Evolutionary conservation across 2,329 filamentous ascomycete species (phyloP), one percentile per base, ranked within the genome.

Genomic region (Tolypocladium tundrense): DNA sequence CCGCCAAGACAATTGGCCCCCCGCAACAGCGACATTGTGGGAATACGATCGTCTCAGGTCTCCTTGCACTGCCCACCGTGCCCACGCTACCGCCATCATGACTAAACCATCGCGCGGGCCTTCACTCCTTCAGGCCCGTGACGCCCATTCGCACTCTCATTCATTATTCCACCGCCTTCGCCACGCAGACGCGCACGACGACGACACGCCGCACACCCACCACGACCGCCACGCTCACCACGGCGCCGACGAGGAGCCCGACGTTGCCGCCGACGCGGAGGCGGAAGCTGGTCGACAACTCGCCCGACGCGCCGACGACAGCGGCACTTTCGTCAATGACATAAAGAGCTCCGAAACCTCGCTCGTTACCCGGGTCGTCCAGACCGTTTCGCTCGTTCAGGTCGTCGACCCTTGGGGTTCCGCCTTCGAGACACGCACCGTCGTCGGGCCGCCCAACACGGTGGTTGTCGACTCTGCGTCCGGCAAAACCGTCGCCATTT

Each of bases 341-440:
- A 8, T 57, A 48, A 43, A 24, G n/a, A 35, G 51, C 50, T 41
- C 42, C 21, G 39, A 50, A 14, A 41, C 50, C 1, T 56, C 66
- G 33, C 69, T 73, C 64, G 69, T 80, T 64, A 78, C 74, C 16
- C 69, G 72, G 60, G 72, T 84, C 64, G 72, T 82, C 56, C 75
- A 82, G 68, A 84, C 81, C 63, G 70, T 84, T 61, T 81, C 80
- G 33, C 72, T 84, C 66, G 68, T 84, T 57, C 76, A 83, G 62
- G 65, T 79, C 60, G 75, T 83, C 61, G 79, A 83, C 68, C 69
- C 70, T 52, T 66, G 68, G 51, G 81, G 81, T 60, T 73, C 71
- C 35, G 71, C 76, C 54, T 65, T 81, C 52, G 68, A 73, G 55
- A 66, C 77, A 27, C 69, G 75, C 59, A 83, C 80, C 39, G 62